Evolutionary conservation across 108 stramenopile species (phyloP).

Genomic region (Nitzschia sp.): DNA sequence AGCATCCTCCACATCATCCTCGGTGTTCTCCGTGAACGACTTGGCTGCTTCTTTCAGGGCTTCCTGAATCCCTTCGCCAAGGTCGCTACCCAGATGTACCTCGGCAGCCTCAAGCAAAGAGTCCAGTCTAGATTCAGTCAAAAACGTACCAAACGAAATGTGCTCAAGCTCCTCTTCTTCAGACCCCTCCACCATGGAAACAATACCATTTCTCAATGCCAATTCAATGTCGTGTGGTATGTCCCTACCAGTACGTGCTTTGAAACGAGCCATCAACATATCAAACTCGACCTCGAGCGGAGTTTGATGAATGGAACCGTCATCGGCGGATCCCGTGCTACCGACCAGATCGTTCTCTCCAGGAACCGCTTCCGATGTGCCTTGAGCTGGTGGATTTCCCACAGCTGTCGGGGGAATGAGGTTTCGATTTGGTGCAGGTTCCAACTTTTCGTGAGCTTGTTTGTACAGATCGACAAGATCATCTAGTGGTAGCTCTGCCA

Average conservation of each 20-base stretch:
- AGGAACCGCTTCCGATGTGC: neutral
- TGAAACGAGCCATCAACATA: conserved; percentile 1
- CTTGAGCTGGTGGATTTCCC: neutral
- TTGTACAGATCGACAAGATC: conserved; percentile 23
- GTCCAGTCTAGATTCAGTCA: conserved; percentile 6
- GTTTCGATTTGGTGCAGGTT: neutral
- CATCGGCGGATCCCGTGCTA: neutral
- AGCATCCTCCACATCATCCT: too few species aligned
- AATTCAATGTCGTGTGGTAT: conserved; percentile 9
- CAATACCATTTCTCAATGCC: conserved; percentile 11
- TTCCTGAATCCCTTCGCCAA: conserved; percentile 6
- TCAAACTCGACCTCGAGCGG: conserved; percentile 21
- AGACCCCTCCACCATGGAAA: conserved; percentile 3
- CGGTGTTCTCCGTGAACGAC: neutral
- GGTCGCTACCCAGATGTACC: conserved; percentile 4
- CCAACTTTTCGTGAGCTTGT: conserved; percentile 9
- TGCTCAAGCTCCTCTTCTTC: neutral
- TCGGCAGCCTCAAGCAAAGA: conserved; percentile 6
- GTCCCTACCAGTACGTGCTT: neutral
- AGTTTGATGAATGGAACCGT: conserved; percentile 3
- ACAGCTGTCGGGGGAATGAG: neutral
- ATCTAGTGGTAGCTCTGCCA: conserved; percentile 14
- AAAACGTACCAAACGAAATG: neutral
- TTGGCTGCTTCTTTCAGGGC: conserved; percentile 1
- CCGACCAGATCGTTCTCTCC: neutral